Evolutionary conservation across 352 stramenopile species (phyloP).

Genomic region (Globisporangium camurandrum): DNA sequence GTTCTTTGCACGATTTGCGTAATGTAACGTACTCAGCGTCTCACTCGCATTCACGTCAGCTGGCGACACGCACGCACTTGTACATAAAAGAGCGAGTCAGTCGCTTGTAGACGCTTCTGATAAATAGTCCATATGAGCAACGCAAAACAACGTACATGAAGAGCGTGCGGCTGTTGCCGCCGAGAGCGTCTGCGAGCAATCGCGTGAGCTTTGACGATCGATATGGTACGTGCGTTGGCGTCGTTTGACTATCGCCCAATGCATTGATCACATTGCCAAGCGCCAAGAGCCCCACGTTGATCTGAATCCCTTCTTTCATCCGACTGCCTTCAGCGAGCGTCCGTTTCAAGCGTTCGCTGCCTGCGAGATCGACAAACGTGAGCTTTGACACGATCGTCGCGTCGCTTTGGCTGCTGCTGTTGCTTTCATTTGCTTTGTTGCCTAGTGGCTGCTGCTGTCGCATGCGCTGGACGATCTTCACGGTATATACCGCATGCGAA

Average conservation of each 20-base stretch:
- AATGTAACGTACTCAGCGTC: constrained; percentile 81
- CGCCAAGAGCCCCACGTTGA: constrained; percentile 79
- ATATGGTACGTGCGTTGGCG: constrained; percentile 69
- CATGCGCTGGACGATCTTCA: constrained; percentile 64
- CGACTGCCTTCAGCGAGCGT: constrained; percentile 73
- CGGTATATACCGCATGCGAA: constrained; percentile 80
- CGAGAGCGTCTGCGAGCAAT: constrained; percentile 77
- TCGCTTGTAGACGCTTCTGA: not conserved
- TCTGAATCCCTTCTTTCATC: constrained; percentile 89
- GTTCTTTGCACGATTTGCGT: constrained; percentile 82
- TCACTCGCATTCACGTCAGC: constrained; percentile 60
- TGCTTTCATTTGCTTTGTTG: not conserved
- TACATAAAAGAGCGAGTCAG: not conserved
- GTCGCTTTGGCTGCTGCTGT: constrained; percentile 19
- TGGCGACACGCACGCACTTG: constrained; percentile 77
- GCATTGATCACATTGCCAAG: constrained; percentile 86
- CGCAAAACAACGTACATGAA: constrained; percentile 60
- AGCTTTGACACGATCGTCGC: constrained; percentile 65
- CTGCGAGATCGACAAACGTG: constrained; percentile 84
- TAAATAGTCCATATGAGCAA: not conserved
- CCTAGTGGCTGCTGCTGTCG: not conserved
- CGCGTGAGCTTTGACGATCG: constrained; percentile 77
- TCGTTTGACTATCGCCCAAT: constrained; percentile 51
- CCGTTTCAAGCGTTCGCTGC: constrained; percentile 82
- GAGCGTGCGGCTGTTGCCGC: constrained; percentile 82